Conservation (phyloP, 176 grass and related monocot genomes). For the Rhynchospora tenuis region DNA sequence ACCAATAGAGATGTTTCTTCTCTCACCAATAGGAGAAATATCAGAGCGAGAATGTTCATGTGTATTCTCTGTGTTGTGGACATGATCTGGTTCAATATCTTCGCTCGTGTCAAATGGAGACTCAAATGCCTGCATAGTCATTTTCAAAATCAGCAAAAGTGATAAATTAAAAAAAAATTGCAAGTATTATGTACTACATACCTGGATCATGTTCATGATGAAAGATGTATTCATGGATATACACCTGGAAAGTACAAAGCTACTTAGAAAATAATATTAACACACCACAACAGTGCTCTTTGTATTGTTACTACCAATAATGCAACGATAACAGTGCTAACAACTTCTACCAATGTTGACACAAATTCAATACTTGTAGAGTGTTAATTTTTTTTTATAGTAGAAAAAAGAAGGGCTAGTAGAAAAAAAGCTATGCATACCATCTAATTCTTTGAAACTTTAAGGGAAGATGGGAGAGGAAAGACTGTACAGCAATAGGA, state of each 20-base stretch:
- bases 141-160: constrained; percentile 1
- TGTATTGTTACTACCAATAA: neutral
- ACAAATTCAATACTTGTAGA: neutral
- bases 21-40: constrained; percentile 34
- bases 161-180: neutral
- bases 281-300: constrained; percentile 24
- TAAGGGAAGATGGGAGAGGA: constrained; percentile 85
- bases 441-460: constrained; percentile 78
- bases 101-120: constrained; percentile 85
- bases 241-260: constrained; percentile 59
- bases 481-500: constrained; percentile 46
- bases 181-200: constrained; percentile 32
- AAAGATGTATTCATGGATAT: constrained; percentile 87
- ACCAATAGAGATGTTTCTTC: constrained; percentile 16
- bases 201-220: constrained; percentile 97
- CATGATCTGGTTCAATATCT: constrained; percentile 49
- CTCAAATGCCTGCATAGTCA: constrained; percentile 76
- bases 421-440: constrained; percentile 53
- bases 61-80: constrained; percentile 32
- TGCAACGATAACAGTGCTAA: neutral
- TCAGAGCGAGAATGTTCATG: constrained; percentile 38
- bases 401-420: too few species aligned
- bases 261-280: constrained; percentile 37
- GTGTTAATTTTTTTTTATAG: too few species aligned
- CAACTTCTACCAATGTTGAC: neutral